Percentiles rank a stretch among this genome's conserved stretches.
phyloP scores from a whole-genome alignment of 2,329 filamentous ascomycete genomes.

The Chaetomiaceae sp. region DNA sequence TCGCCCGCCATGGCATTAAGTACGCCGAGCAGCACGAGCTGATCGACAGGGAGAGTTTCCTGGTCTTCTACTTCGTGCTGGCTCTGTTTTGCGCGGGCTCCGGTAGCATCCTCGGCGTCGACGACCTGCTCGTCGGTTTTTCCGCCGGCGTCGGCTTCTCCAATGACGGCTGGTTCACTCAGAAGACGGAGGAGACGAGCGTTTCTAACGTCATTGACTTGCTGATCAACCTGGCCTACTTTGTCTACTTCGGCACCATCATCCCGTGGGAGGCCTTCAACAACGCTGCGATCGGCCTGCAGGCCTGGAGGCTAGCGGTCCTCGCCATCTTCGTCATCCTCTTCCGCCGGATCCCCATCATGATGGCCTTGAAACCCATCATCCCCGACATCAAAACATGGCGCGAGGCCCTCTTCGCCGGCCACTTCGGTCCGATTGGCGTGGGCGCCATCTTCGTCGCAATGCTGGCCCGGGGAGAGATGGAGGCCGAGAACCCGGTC shows the following conservation, averaged over 20 bases:
- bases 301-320: constrained; percentile 86
- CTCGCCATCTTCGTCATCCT: constrained; percentile 90
- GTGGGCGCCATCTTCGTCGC: constrained; percentile 95
- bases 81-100: constrained; percentile 94
- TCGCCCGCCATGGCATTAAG: constrained; percentile 85
- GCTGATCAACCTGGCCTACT: constrained; percentile 93
- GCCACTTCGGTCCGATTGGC: constrained; percentile 95
- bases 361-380: constrained; percentile 82
- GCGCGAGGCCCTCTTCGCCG: constrained; percentile 93
- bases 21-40: constrained; percentile 75
- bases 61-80: constrained; percentile 97
- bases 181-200: constrained; percentile 97
- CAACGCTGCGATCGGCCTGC: constrained; percentile 62
- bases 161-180: constrained; percentile 97
- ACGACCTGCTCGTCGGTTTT: constrained; percentile 92
- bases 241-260: constrained; percentile 95
- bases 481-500: constrained; percentile 70
- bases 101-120: constrained; percentile 82
- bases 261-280: constrained; percentile 96
- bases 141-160: constrained; percentile 97
- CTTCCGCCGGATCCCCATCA: constrained; percentile 92
- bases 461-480: constrained; percentile 85
- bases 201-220: constrained; percentile 99
- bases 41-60: constrained; percentile 93
- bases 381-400: constrained; percentile 98